Base-by-base conservation (phyloP, 805 yeast genomes). In the Aciculoconidium aculeatum region DNA sequence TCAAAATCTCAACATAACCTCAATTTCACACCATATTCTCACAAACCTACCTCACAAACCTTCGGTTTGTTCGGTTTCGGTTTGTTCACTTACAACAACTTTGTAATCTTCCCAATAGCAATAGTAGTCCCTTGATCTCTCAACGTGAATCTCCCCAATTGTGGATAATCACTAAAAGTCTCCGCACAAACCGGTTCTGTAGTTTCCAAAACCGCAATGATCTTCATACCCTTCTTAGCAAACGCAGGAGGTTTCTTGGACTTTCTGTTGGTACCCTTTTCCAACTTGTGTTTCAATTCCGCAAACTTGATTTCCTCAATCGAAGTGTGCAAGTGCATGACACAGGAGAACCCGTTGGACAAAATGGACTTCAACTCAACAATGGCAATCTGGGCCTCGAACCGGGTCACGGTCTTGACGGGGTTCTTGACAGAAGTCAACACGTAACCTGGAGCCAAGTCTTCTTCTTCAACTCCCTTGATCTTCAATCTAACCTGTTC, bases 51-150 rank as follows among this genome's bases (percentile, higher is more conserved):
- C n/a, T n/a, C n/a, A n/a, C n/a, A n/a, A n/a, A n/a, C n/a, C n/a
- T n/a, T n/a, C n/a, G n/a, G n/a, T n/a, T n/a, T n/a, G n/a, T n/a
- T n/a, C n/a, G n/a, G n/a, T n/a, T n/a, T n/a, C n/a, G n/a, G n/a
- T n/a, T n/a, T n/a, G n/a, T n/a, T n/a, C n/a, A n/a, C n/a, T n/a
- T 72, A 79, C 58, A 87, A 67, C 42, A 92, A 67, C 67, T 90
- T 90, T 36, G 95, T 84, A 50, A 92, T 86, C 65, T 90, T 88
- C 65, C 99, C 99, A 60, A 92, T 92, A 42, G 98, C 99, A 63
- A 92, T 88, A 31, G 98, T 92, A 40, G 78, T 78, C 55, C 97
- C 98, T 67, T 92, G 97, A 64, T 92, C 98, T 73, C 99, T 87
- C 58, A 92, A 74, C 16, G 98, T 92, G 61, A 92, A 92, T 65